Conservation (phyloP, 2,329 filamentous ascomycete species). For the Phialemoniopsis sp. region DNA sequence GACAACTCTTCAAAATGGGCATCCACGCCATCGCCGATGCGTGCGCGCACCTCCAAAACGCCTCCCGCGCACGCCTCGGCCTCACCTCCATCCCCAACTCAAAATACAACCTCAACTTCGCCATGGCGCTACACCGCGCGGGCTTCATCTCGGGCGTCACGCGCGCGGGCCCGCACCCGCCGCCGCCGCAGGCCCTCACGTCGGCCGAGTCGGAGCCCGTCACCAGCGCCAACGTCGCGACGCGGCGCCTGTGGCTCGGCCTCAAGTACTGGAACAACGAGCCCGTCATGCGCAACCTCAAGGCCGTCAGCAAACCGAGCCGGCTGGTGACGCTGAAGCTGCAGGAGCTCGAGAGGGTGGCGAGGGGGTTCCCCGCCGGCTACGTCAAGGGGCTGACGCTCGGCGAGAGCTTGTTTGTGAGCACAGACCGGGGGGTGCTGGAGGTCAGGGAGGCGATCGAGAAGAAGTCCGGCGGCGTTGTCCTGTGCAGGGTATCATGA, state of each 20-base stretch:
- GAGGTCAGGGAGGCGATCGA: slow-evolving; percentile 81
- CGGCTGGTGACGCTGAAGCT: slow-evolving; percentile 65
- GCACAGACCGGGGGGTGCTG: slow-evolving; percentile 72
- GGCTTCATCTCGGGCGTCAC: slow-evolving; percentile 80
- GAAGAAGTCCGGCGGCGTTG: slow-evolving; percentile 73
- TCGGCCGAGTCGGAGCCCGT: slow-evolving; percentile 50
- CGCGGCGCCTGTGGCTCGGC: slow-evolving; percentile 78
- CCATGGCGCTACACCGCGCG: slow-evolving; percentile 73
- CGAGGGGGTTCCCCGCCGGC: slow-evolving; percentile 65
- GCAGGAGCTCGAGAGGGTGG: slow-evolving; percentile 57
- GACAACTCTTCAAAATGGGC: slow-evolving; percentile 21
- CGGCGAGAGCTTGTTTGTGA: slow-evolving; percentile 79
- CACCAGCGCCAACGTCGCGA: slow-evolving; percentile 67
- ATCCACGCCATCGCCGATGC: slow-evolving; percentile 73
- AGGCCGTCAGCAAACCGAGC: slow-evolving; percentile 69
- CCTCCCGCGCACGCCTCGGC: slow-evolving; percentile 75
- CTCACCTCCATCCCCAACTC: slow-evolving; percentile 79
- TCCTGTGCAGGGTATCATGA: slow-evolving; percentile 66
- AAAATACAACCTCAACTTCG: slow-evolving; percentile 74
- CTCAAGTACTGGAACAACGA: slow-evolving; percentile 85
- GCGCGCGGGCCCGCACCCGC: slow-evolving; percentile 58
- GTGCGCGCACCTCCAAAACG: slow-evolving; percentile 90
- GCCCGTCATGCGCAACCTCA: slow-evolving; percentile 69
- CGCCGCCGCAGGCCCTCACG: slow-evolving; percentile 39
- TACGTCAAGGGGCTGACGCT: slow-evolving; percentile 71